Evolutionary conservation across 306 rosid species (phyloP).

Genomic region (Spatholobus suberectus): DNA sequence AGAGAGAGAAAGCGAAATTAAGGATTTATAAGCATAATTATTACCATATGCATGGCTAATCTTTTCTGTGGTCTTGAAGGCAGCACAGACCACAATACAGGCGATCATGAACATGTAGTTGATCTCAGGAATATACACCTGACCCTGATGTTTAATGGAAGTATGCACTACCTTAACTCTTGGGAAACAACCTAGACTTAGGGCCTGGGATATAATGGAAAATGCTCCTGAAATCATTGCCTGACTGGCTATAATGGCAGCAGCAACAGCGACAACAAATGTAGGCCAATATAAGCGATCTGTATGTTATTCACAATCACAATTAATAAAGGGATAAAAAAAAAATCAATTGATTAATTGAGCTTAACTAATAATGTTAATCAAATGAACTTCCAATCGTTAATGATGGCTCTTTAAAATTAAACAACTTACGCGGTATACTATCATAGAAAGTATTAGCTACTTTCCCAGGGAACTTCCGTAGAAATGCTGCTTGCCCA

Average conservation of each 20-base stretch:
- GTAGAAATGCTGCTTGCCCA: conserved; percentile 56
- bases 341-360: neutral
- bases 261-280: conserved; percentile 77
- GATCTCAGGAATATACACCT: conserved; percentile 81
- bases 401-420: neutral
- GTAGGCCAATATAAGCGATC: conserved; percentile 84
- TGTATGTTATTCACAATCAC: conserved; percentile 43
- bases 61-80: conserved; percentile 74
- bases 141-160: conserved; percentile 71
- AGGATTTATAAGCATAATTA: too few relatives aligned
- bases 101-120: conserved; percentile 79
- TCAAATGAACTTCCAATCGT: neutral
- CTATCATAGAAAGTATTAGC: conserved; percentile 44
- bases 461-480: conserved; percentile 44
- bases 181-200: conserved; percentile 81
- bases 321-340: neutral
- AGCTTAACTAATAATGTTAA: neutral
- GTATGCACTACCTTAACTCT: conserved; percentile 83
- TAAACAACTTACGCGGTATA: conserved; percentile 51
- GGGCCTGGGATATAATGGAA: conserved; percentile 71
- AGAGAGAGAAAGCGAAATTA: too few relatives aligned
- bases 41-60: conserved; percentile 86
- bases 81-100: conserved; percentile 62
- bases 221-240: conserved; percentile 95
- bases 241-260: conserved; percentile 86